Conservation (phyloP, 139 green algal genomes). For the Gonium pectorale region DNA sequence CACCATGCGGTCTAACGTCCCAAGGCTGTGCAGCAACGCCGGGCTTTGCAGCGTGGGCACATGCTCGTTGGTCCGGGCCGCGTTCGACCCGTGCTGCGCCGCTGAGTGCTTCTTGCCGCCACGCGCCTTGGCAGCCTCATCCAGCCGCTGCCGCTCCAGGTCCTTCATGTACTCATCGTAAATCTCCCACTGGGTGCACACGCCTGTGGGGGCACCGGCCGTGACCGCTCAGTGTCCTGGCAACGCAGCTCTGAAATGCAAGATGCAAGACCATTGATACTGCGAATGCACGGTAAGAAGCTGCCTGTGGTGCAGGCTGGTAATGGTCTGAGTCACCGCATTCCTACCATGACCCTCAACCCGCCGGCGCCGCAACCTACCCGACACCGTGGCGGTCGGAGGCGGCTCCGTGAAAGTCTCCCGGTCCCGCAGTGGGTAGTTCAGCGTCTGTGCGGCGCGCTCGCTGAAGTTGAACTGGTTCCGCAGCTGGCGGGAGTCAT, state of each 20-base stretch:
- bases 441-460: slow-evolving; percentile 80
- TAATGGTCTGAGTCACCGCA: too few relatives aligned
- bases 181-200: slow-evolving; percentile 88
- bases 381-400: slow-evolving; percentile 65
- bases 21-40: slow-evolving; percentile 18
- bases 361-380: too few relatives aligned
- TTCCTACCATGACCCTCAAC: too few relatives aligned
- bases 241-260: too few relatives aligned
- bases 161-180: slow-evolving; percentile 94
- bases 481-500: slow-evolving; percentile 82
- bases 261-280: too few relatives aligned
- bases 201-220: slow-evolving; percentile 65
- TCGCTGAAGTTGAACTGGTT: slow-evolving; percentile 97
- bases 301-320: too few relatives aligned
- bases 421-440: slow-evolving; percentile 69
- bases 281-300: too few relatives aligned
- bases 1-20: slow-evolving; percentile 91
- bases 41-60: slow-evolving; percentile 38
- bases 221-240: too few relatives aligned
- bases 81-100: neutral
- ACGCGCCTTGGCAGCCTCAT: slow-evolving; percentile 76
- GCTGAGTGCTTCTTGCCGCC: slow-evolving; percentile 47
- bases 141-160: slow-evolving; percentile 78
- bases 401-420: slow-evolving; percentile 87
- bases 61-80: neutral